These are phyloP conservation scores for Populus deltoides DNA, from an alignment of 345 rosid species.

Conservation along the genomic window DNA sequence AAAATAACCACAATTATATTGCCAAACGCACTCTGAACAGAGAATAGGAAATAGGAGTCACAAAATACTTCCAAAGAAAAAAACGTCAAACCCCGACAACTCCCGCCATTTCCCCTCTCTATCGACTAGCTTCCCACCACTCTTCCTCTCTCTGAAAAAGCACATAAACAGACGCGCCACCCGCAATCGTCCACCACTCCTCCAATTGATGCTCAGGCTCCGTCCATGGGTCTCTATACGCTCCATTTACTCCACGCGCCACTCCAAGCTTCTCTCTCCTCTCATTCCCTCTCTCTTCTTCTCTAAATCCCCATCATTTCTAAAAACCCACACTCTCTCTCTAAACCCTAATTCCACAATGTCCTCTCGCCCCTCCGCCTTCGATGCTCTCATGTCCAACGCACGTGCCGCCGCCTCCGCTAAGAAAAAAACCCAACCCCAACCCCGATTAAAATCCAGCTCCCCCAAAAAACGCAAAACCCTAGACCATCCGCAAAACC, in stretches of 20 bases:
- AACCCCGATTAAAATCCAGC: constrained; percentile 23
- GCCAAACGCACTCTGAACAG: no score
- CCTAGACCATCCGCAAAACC: constrained; percentile 10
- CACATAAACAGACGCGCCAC: background rate
- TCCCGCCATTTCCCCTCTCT: background rate
- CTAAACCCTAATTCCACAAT: constrained; percentile 8
- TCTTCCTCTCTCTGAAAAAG: no score
- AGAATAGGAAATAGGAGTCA: no score
- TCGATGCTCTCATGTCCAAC: constrained; percentile 79
- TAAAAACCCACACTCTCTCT: constrained; percentile 1
- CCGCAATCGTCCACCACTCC: background rate
- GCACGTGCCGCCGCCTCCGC: constrained; percentile 53
- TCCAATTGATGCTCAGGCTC: constrained; percentile 28
- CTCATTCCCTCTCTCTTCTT: background rate
- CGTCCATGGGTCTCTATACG: constrained; percentile 28
- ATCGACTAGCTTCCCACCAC: no score
- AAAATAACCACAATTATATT: no score
- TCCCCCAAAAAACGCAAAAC: constrained; percentile 53
- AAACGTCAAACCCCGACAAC: background rate
- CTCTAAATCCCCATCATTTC: constrained; percentile 13
- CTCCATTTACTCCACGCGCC: constrained; percentile 7
- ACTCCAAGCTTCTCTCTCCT: constrained; percentile 9
- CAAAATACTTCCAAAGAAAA: background rate
- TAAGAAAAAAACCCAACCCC: constrained; percentile 42
- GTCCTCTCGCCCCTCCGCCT: constrained; percentile 64